Evolutionary conservation across 208 protist genomes (phyloP).

Genomic region (Wallacemonas sp.): DNA sequence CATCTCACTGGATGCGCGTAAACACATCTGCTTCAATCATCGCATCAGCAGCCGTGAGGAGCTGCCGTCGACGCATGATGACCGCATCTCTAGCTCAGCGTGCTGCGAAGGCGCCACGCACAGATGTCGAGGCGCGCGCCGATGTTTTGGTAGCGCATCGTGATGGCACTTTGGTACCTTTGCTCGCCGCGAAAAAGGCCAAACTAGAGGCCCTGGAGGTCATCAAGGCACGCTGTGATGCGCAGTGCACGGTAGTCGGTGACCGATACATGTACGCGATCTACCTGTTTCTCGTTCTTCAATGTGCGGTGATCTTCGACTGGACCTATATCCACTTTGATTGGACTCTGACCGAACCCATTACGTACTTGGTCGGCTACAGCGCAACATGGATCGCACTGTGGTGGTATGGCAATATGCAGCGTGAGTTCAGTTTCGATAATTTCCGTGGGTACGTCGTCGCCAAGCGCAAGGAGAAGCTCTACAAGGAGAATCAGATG

Average conservation of each 20-base stretch:
- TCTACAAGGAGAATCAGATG: constrained; percentile 32
- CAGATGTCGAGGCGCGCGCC: no score
- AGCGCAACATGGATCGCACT: constrained; percentile 69
- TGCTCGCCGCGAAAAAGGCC: constrained; percentile 24
- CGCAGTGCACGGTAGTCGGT: constrained; percentile 20
- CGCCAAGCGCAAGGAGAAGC: constrained; percentile 7
- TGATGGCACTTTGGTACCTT: constrained; percentile 26
- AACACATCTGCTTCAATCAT: no score
- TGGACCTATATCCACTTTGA: constrained; percentile 87
- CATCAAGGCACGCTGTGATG: constrained; percentile 35
- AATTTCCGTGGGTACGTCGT: constrained; percentile 31
- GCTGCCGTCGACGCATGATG: neutral
- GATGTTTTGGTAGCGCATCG: constrained; percentile 28
- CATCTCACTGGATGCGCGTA: neutral
- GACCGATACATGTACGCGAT: constrained; percentile 28
- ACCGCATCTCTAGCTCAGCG: neutral
- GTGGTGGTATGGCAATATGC: constrained; percentile 58
- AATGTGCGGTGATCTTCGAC: constrained; percentile 60
- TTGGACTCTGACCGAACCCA: constrained; percentile 89
- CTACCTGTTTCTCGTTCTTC: constrained; percentile 49
- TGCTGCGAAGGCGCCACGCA: neutral
- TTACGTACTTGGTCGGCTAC: constrained; percentile 84
- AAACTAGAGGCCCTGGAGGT: constrained; percentile 32
- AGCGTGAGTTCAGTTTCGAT: constrained; percentile 54
- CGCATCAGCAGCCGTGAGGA: no score